These are phyloP conservation scores for Cryoendolithus antarcticus DNA, from an alignment of 2,329 filamentous ascomycete species.

Conservation along the genomic window DNA sequence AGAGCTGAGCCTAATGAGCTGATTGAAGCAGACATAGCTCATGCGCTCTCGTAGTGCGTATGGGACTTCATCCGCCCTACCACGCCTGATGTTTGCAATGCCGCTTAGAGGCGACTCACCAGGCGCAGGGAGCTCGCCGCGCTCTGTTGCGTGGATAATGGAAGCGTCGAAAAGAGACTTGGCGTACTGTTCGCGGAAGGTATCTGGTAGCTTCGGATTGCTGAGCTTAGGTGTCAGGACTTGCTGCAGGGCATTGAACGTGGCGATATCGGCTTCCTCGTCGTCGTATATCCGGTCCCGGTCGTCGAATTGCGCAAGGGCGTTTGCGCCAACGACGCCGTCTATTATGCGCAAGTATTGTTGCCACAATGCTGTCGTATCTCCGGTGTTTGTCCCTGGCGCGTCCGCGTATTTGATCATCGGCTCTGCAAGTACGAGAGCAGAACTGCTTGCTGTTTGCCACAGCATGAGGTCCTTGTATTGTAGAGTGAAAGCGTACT, in stretches of 20 bases:
- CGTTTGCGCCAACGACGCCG: slow-evolving; percentile 26
- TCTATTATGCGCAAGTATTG: slow-evolving; percentile 28
- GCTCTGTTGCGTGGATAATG: slow-evolving; percentile 61
- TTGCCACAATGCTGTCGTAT: slow-evolving; percentile 51
- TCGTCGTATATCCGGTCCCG: slow-evolving; percentile 44
- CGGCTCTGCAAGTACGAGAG: slow-evolving; percentile 54
- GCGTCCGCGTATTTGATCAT: slow-evolving; percentile 15
- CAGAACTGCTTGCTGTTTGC: slow-evolving; percentile 63
- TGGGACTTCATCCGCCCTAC: slow-evolving; percentile 52
- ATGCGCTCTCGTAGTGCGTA: slow-evolving; percentile 58
- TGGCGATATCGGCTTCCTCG: slow-evolving; percentile 67
- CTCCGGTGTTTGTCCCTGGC: too few species aligned
- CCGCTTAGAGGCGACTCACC: slow-evolving; percentile 43
- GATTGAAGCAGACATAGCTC: slow-evolving; percentile 67
- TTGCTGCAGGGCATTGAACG: slow-evolving; percentile 56
- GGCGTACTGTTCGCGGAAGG: slow-evolving; percentile 56
- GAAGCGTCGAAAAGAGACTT: slow-evolving; percentile 70
- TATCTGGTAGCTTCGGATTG: slow-evolving; percentile 50
- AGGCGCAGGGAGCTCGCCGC: slow-evolving; percentile 43
- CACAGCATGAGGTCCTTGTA: slow-evolving; percentile 64
- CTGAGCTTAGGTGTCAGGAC: slow-evolving; percentile 67
- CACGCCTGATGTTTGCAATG: slow-evolving; percentile 54
- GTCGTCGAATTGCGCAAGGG: slow-evolving; percentile 19
- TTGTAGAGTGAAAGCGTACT: slow-evolving; percentile 64
- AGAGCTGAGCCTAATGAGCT: slow-evolving; percentile 41